Percentiles rank a stretch among this genome's conserved stretches.
Evolutionary conservation across 306 rosid species (phyloP).

Genomic region (Trifolium fragiferum): DNA sequence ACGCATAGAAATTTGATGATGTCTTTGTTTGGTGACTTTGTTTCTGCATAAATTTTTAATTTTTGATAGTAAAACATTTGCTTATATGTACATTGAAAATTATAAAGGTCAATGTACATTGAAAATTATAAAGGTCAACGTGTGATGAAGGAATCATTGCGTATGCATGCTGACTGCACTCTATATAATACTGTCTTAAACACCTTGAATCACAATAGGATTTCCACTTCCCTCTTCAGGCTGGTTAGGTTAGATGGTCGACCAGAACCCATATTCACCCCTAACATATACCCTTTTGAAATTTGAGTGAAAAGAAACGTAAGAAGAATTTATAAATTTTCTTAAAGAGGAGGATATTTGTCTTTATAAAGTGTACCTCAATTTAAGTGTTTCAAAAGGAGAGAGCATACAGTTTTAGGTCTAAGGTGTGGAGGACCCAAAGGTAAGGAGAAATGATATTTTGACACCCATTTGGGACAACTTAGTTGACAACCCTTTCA

Average conservation of each 20-base stretch:
- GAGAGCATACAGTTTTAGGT: not conserved
- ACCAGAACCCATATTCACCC: not conserved
- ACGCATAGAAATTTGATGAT: slow-evolving; percentile 11
- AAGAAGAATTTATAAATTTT: not conserved
- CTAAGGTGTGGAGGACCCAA: not conserved
- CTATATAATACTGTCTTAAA: not conserved
- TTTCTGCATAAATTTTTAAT: slow-evolving; percentile 6
- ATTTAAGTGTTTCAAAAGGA: not conserved
- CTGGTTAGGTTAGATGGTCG: not conserved
- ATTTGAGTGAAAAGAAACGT: not conserved
- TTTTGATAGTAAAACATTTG: not conserved
- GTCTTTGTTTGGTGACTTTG: not conserved
- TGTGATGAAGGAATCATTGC: not conserved
- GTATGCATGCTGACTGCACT: not conserved
- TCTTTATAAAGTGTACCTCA: not conserved
- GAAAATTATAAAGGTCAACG: not conserved
- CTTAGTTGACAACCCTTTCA: too few species aligned
- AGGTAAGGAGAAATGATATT: too few species aligned
- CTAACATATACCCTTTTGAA: not conserved
- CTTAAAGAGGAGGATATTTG: not conserved
- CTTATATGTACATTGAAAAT: not conserved
- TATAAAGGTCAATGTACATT: not conserved
- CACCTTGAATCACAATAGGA: slow-evolving; percentile 23
- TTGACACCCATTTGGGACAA: too few species aligned
- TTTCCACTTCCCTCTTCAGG: slow-evolving; percentile 5